Percentiles rank a stretch among this genome's conserved stretches.
Conservation (phyloP, 1,284 basidiomycete species). For the Pseudozyma sp. region DNA sequence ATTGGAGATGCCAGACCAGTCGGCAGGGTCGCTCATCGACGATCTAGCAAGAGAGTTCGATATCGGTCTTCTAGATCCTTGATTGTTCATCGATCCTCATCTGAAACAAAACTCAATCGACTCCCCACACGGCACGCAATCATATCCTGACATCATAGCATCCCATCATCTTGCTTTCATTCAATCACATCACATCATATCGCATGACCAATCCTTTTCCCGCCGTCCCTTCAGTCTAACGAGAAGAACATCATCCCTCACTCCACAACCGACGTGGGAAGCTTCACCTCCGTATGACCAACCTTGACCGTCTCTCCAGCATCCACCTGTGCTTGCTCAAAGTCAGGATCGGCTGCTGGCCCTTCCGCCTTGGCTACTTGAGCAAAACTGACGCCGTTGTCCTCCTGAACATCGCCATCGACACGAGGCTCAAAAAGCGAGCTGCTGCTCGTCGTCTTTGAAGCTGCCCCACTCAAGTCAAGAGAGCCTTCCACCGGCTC, state of each 20-base stretch:
- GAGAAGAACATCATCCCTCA: not conserved
- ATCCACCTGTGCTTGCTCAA: conserved; percentile 25
- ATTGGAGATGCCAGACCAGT: not conserved
- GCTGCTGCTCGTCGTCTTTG: too few species aligned
- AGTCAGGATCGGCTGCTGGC: conserved; percentile 23
- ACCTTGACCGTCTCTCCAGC: conserved; percentile 18
- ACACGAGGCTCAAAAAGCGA: not conserved
- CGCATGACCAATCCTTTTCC: too few species aligned
- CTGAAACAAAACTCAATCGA: not conserved
- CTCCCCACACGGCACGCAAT: not conserved
- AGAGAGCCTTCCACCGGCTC: not conserved
- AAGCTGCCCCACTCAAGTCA: too few species aligned
- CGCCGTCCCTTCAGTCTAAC: too few species aligned
- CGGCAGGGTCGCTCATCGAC: not conserved
- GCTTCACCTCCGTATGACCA: conserved; percentile 27
- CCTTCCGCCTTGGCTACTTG: conserved; percentile 27
- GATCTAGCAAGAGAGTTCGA: conserved; percentile 26
- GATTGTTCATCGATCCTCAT: not conserved
- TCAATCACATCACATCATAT: too few species aligned
- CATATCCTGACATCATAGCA: not conserved
- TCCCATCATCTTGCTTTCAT: too few species aligned
- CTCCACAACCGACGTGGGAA: conserved; percentile 7
- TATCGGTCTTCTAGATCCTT: conserved; percentile 40
- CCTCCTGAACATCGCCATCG: not conserved
- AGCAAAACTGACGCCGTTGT: conserved; percentile 13